phyloP scores from a whole-genome alignment of 2,329 filamentous ascomycete genomes.

The Pyrenophora graminea region DNA sequence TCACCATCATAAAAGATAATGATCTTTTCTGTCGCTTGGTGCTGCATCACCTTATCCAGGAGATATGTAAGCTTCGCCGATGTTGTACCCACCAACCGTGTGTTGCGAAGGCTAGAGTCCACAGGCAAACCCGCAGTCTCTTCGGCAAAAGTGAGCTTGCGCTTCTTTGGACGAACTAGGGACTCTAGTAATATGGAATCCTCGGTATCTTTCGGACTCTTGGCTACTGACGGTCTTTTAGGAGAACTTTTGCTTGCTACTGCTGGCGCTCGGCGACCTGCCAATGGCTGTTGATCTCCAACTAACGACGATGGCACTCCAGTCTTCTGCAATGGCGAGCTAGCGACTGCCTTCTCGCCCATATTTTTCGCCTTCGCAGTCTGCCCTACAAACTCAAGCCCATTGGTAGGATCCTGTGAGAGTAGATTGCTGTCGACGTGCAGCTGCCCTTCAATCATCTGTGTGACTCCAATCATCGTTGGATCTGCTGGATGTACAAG shows the following conservation, averaged over 20 bases:
- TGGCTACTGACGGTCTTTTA: slow-evolving; percentile 17
- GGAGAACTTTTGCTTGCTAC: slow-evolving; percentile 28
- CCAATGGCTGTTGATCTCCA: slow-evolving; percentile 41
- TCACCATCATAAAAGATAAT: slow-evolving; percentile 91
- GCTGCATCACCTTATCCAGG: slow-evolving; percentile 69
- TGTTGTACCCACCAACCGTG: slow-evolving; percentile 74
- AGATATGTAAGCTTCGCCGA: slow-evolving; percentile 89
- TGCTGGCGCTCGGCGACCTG: slow-evolving; percentile 31
- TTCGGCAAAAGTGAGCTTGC: slow-evolving; percentile 39
- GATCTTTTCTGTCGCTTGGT: slow-evolving; percentile 78
- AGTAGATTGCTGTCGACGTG: slow-evolving; percentile 52
- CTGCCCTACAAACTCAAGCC: slow-evolving; percentile 35
- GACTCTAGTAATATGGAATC: slow-evolving; percentile 10
- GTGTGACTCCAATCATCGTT: slow-evolving; percentile 61
- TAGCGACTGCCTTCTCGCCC: slow-evolving; percentile 3
- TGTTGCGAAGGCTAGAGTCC: slow-evolving; percentile 61
- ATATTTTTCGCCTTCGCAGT: slow-evolving; percentile 25
- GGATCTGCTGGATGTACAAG: slow-evolving; percentile 56
- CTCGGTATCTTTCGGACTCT: not conserved
- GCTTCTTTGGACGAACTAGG: slow-evolving; percentile 31
- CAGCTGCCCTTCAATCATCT: slow-evolving; percentile 60
- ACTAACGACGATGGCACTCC: slow-evolving; percentile 50
- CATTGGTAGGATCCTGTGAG: slow-evolving; percentile 29
- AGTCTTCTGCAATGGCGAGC: slow-evolving; percentile 34
- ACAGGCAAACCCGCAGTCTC: slow-evolving; percentile 38